Percentiles rank a stretch among this genome's conserved stretches.
These are phyloP conservation scores for Phytophthora quininea DNA, from an alignment of 352 stramenopile species.

Conservation along the genomic window DNA sequence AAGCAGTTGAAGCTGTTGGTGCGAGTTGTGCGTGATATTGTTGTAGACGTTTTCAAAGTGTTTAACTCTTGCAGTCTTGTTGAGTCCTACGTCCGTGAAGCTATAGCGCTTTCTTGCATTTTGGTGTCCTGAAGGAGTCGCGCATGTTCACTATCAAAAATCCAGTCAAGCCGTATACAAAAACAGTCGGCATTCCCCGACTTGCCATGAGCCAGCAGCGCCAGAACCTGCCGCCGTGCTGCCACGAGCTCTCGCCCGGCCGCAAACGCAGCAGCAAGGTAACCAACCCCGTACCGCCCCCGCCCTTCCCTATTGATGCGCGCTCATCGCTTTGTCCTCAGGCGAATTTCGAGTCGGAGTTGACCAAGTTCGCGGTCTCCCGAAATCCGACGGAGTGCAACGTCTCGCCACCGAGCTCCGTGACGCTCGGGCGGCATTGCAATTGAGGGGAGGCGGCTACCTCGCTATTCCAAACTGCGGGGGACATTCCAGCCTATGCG, in stretches of 20 bases:
- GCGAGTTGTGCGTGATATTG: too few relatives aligned
- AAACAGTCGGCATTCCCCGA: not conserved
- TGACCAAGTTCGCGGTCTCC: conserved; percentile 42
- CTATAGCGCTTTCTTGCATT: not conserved
- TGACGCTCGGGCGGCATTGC: conserved; percentile 38
- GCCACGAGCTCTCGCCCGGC: conserved; percentile 47
- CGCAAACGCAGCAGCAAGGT: conserved; percentile 50
- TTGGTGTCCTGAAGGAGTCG: not conserved
- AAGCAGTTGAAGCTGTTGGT: too few relatives aligned
- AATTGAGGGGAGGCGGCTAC: not conserved
- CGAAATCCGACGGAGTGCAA: conserved; percentile 36
- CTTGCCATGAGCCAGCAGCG: conserved; percentile 38
- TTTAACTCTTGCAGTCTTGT: not conserved
- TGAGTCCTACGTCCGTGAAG: too few relatives aligned
- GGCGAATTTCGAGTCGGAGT: conserved; percentile 52
- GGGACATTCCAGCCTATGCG: conserved; percentile 42
- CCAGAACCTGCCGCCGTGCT: conserved; percentile 56
- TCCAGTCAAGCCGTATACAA: not conserved
- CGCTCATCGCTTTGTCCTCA: conserved; percentile 8
- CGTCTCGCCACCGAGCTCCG: conserved; percentile 50
- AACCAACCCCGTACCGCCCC: not conserved
- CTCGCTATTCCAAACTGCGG: conserved; percentile 24
- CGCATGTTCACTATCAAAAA: not conserved
- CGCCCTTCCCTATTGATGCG: not conserved
- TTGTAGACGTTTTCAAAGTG: too few relatives aligned